Evolutionary conservation across 139 green algal genomes (phyloP), one percentile per base, ranked within the genome.

Genomic region (Auxenochlorella pyrenoidosa): DNA sequence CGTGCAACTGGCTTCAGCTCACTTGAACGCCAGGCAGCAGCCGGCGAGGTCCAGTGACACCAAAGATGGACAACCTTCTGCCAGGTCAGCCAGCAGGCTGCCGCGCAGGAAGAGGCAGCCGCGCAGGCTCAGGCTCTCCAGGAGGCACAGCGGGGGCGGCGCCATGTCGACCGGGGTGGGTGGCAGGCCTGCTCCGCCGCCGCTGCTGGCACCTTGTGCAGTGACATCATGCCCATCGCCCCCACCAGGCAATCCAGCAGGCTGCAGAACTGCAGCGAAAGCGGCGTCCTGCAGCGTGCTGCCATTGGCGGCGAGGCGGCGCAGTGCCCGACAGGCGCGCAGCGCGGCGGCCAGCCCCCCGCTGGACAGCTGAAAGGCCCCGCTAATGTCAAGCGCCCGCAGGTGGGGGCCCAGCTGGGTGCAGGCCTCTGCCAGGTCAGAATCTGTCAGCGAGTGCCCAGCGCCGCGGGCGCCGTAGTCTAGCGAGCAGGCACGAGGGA

Each of bases 91-190:
- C 59, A 87, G 58, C 65, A 87, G 40, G 51, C 38, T 28, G n/a
- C 82, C 82, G 1, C 73, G 47, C 21, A 87, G 73, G 68, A 87
- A 87, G 26, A 76, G 51, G 73, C 82, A 87, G 36, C 73, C 82
- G 3, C 73, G 66, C 72, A 87, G 82, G 82, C 82, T 87, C 8
- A 87, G 73, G 10, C 54, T 65, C 73, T 82, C 63, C 63, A 87
- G 60, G 32, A 12, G 22, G n/a, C 36, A 65, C 72, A 87, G 51
- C 26, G 82, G 66, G 22, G 79, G 44, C 40, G 51, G 63, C 5
- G n/a, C 51, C 47, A 41, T 15, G 71, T 41, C 18, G 73, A 26
- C 36, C 1, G 40, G 8, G 19, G 54, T 30, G n/a, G 12, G 22
- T 6, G 12, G 21, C 38, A 34, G 30, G n/a, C n/a, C 38, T 19